These are phyloP conservation scores for Coniochaeta pulveracea DNA, from an alignment of 2,329 filamentous ascomycete genomes.

Conservation along the genomic window DNA sequence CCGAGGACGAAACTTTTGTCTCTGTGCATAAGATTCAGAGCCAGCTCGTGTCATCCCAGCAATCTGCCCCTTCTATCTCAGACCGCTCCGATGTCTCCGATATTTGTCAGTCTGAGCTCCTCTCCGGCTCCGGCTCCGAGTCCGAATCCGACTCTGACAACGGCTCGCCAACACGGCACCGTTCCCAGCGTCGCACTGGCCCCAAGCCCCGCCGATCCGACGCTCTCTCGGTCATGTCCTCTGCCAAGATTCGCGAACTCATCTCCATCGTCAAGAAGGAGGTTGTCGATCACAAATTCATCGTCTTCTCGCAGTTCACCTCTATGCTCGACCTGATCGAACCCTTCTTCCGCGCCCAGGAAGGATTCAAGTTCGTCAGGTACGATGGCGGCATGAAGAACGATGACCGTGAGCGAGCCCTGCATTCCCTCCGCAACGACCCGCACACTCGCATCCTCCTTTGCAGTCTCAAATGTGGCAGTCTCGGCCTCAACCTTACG, in stretches of 20 bases:
- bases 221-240: conserved; percentile 46
- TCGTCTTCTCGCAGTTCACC: conserved; percentile 97
- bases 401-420: conserved; percentile 77
- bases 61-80: conserved; percentile 19
- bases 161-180: conserved; percentile 13
- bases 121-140: conserved; percentile 26
- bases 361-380: conserved; percentile 65
- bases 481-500: conserved; percentile 85
- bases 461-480: conserved; percentile 89
- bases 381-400: conserved; percentile 96
- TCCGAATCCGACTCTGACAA: conserved; percentile 11
- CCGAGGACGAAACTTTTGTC: conserved; percentile 22
- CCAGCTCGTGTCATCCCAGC: conserved; percentile 12
- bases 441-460: conserved; percentile 69
- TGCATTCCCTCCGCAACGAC: conserved; percentile 66
- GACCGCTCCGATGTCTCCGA: conserved; percentile 21
- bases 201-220: too few relatives aligned
- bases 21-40: conserved; percentile 24
- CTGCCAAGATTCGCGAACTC: conserved; percentile 85
- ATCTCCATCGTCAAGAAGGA: conserved; percentile 73
- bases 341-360: conserved; percentile 66
- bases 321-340: conserved; percentile 96
- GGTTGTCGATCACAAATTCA: conserved; percentile 79
- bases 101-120: conserved; percentile 28
- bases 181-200: conserved; percentile 12